Conservation (phyloP, 2,329 filamentous ascomycete species). For the Claviceps quebecensis region DNA sequence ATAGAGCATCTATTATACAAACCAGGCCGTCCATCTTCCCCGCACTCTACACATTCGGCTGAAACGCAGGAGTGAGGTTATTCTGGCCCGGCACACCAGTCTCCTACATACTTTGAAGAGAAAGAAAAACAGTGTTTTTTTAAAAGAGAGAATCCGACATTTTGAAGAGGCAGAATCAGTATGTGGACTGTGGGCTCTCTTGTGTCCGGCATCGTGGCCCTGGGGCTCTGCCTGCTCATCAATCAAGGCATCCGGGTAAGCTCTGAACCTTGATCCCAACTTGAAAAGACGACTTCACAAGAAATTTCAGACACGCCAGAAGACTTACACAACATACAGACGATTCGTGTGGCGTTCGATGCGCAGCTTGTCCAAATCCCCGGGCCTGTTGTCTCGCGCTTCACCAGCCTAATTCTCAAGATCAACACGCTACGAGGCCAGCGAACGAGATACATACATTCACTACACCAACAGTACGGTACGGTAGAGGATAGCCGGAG, state of each 20-base stretch:
- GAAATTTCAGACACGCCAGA: not conserved
- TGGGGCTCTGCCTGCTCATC: not conserved
- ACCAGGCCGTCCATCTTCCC: too few species aligned
- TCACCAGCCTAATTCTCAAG: not conserved
- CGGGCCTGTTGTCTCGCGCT: not conserved
- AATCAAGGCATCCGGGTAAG: not conserved
- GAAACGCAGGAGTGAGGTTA: too few species aligned
- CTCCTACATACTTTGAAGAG: not conserved
- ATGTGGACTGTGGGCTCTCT: not conserved
- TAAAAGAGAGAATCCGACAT: too few species aligned
- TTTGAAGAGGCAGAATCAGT: not conserved
- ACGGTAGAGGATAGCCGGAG: not conserved
- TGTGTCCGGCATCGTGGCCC: not conserved
- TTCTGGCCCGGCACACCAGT: too few species aligned
- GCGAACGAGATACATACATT: not conserved
- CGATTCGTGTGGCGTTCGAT: not conserved
- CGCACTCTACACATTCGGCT: too few species aligned
- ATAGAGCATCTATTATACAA: too few species aligned
- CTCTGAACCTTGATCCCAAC: not conserved
- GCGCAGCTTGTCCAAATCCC: not conserved
- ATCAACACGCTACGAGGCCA: not conserved
- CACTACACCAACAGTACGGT: not conserved
- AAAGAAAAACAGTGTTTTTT: not conserved
- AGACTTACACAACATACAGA: not conserved
- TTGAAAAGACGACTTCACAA: not conserved